These are phyloP conservation scores for Coniochaeta ligniaria DNA, from an alignment of 2,329 filamentous ascomycete genomes.

Conservation along the genomic window DNA sequence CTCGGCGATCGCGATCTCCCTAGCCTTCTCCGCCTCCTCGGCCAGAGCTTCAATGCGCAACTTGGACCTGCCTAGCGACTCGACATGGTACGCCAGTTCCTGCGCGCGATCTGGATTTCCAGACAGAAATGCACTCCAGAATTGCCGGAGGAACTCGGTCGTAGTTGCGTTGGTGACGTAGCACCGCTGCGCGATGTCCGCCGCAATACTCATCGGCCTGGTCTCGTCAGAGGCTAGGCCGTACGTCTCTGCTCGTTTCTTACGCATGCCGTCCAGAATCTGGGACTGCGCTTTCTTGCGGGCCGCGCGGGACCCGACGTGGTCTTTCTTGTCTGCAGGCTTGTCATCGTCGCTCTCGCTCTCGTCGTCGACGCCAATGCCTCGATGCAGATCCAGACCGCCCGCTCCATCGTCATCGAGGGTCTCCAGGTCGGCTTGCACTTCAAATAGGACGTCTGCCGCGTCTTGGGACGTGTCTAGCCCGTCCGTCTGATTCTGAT, in stretches of 20 bases:
- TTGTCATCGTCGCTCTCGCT: conserved; percentile 61
- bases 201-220: conserved; percentile 48
- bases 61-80: conserved; percentile 71
- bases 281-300: conserved; percentile 58
- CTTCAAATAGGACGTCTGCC: conserved; percentile 54
- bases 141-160: conserved; percentile 93
- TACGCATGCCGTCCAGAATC: conserved; percentile 57
- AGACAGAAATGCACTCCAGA: conserved; percentile 88
- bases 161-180: conserved; percentile 80
- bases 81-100: conserved; percentile 75
- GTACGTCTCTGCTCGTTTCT: conserved; percentile 53
- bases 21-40: conserved; percentile 68
- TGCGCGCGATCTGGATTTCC: conserved; percentile 73
- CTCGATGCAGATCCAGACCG: conserved; percentile 53
- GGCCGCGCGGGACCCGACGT: conserved; percentile 64
- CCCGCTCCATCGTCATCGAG: conserved; percentile 39
- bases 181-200: conserved; percentile 51
- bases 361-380: conserved; percentile 63
- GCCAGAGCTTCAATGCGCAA: conserved; percentile 76
- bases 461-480: conserved; percentile 66
- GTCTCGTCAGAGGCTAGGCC: conserved; percentile 38
- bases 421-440: conserved; percentile 55
- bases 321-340: conserved; percentile 24
- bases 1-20: conserved; percentile 57
- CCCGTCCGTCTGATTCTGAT: conserved; percentile 33